Base-by-base conservation (phyloP, 257 asterid species). In the Echites panduratus region DNA sequence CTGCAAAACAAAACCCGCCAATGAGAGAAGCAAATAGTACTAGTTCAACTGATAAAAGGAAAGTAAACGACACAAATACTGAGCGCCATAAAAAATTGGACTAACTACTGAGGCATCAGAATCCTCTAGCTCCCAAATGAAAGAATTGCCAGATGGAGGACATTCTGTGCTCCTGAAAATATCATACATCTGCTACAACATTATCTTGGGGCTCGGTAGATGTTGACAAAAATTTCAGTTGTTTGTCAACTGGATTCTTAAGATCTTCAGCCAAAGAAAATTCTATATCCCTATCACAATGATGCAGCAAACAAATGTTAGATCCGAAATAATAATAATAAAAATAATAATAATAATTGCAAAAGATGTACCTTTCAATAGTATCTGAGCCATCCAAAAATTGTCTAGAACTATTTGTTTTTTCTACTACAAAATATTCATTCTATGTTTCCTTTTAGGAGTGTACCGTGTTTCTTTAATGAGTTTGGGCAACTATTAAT, bases 51-150 rank as follows among this genome's bases (percentile, higher is more conserved):
- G 16, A 64, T 44, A 11, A 26, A 26, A 26, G 68, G n/a, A 71
- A 56, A 58, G 14, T 58, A 59, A 11, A 20, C 27, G 20, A 53
- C 43, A 74, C 27, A 32, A 9, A 32, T 32, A 56, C 29, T 54
- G 56, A 68, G 38, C 26, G 40, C 59, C 44, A 22, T 32, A 22
- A 56, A 32, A 58, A 70, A 66, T 38, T 71, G 58, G 63, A 78
- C 97, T 75, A 75, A 95, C 99, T 97, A 74, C 82, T 85, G 68
- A 98, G 77, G 96, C 96, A 82, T 89, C 97, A 76, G 78, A 77
- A 69, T 87, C 85, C 82, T 80, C 93, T 24, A 79, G 82, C 86
- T 77, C 85, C 91, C 92, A 83, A 41, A 52, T 76, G 58, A 85
- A 78, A 73, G 86, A 82, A n/a, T 79, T 85, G 62, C 68, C 82